Evolutionary conservation across 73 alveolate genomes (phyloP), one percentile per base, ranked within the genome.

Genomic region (Tetrahymena elliotti): DNA sequence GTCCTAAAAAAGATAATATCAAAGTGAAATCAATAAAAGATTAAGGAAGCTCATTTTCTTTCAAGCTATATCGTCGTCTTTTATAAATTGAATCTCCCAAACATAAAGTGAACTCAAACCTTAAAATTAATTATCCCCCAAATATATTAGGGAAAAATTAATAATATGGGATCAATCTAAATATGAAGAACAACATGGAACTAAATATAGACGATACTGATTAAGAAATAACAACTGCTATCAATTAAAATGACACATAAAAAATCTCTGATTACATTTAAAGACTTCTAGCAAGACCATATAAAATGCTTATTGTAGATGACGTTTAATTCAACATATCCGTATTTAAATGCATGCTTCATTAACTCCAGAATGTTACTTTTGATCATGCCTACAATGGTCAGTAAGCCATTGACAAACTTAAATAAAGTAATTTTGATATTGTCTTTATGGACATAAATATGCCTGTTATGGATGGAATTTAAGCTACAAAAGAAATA

Each of bases 381-480:
- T 41, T 94, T 94, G 52, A 38, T 8, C 95, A 88, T 53, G 96
- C 96, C 22, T 53, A 34, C 22, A 88, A 94, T 92, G 96, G 96
- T 33, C 4, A 34, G 35, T 52, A 84, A 88, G 96, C 96, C 24
- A 36, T 94, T 22, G 84, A 94, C 20, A 47, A 88, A 88, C 93
- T 94, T 24, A n/a, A 94, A 24, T 5, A 24, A 31, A 47, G 12
- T 11, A 94, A 54, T 13, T 94, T 33, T 94, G 96, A 94, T 88
- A 92, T 94, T 31, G 92, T 94, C 33, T 94, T 94, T 88, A 94
- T 94, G 96, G 96, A 94, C 41, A 35, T 94, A 47, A 41, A 47
- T 88, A 94, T 94, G 96, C 96, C 96, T 16, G 54, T 31, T 13
- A 88, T 94, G 93, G 93, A 94, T 94, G 96, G 96, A 18, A 34